Evolutionary conservation across 164 flowering plant genomes (phyloP), one percentile per base, ranked within the genome.

Genomic region (Platanus orientalis): DNA sequence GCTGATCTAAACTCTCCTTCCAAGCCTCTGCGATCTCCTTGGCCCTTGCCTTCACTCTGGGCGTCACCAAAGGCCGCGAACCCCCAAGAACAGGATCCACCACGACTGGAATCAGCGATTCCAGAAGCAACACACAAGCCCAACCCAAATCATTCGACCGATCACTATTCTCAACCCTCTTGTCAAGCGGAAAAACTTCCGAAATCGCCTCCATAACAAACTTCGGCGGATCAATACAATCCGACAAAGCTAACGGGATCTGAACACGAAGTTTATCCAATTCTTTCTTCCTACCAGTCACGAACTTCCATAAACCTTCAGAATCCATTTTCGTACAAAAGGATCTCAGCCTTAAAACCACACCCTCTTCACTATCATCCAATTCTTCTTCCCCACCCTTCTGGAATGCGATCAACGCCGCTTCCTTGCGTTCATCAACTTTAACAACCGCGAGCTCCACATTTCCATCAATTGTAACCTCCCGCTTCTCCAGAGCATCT

Each of bases 111-210:
- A 90, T 85, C 76, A 94, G 73, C 7, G 83, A 75, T 70, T 94
- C 97, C 63, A 94, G 70, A 21, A 90, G 26, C 82, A 94, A 60
- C 27, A 94, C 96, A 68, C 99, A 91, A 13, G 97, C 97, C 99
- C 99, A 94, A 0, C 99, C 96, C 66, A 89, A 76, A 71, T 91
- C 99, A 62, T 80, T 74, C 24, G 70, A 68, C 26, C 79, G 58
- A 70, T 79, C 82, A 24, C 72, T 62, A 67, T 67, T 77, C 45
- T 54, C 79, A 23, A 13, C 81, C 48, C 96, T 79, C 74, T 83
- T 88, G 47, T 90, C 96, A 67, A 83, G 89, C 16, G 98, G 96
- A 64, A 92, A 89, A 42, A 88, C 92, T 83, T 85, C 93, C 4
- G 97, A 83, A 36, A 94, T 84, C 3, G 97, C 87, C 58, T 91